phyloP scores from a whole-genome alignment of 2,329 filamentous ascomycete genomes.

The Hypomyces perniciosus region DNA sequence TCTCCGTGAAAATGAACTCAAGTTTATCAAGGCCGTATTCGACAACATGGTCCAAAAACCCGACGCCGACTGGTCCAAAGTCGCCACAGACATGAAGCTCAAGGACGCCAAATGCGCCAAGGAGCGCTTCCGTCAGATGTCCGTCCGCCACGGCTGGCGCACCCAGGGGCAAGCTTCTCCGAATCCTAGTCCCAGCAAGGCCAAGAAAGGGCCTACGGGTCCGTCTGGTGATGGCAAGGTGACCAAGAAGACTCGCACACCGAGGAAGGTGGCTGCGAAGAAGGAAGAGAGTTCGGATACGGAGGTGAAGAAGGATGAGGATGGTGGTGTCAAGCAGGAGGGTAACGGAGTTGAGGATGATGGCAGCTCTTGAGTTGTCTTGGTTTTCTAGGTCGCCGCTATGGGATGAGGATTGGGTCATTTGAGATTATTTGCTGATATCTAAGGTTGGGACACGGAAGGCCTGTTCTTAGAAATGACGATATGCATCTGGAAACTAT shows the following conservation, averaged over 20 bases:
- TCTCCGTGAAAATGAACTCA: conserved; percentile 30
- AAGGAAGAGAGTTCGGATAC: conserved; percentile 15
- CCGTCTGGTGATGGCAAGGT: conserved; percentile 22
- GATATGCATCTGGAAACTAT: not conserved
- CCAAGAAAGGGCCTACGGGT: conserved; percentile 15
- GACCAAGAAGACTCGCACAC: conserved; percentile 26
- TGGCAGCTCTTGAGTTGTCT: conserved; percentile 4
- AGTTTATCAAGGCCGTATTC: conserved; percentile 37
- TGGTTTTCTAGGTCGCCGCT: not conserved
- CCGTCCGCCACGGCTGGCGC: conserved; percentile 35
- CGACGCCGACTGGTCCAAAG: conserved; percentile 35
- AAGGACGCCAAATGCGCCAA: conserved; percentile 38
- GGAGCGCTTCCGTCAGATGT: conserved; percentile 36
- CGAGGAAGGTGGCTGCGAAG: conserved; percentile 27
- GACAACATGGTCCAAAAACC: conserved; percentile 36
- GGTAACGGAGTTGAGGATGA: conserved; percentile 18
- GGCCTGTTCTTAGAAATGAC: not conserved
- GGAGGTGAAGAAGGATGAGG: conserved; percentile 13
- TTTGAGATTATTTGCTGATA: not conserved
- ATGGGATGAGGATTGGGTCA: too few relatives aligned
- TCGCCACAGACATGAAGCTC: conserved; percentile 31
- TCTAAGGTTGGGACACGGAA: not conserved
- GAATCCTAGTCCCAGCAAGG: conserved; percentile 24
- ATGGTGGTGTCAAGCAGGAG: conserved; percentile 10
- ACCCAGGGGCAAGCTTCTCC: conserved; percentile 12